Conservation (phyloP, 441 rosid species). For the Raphanus hybrid region DNA sequence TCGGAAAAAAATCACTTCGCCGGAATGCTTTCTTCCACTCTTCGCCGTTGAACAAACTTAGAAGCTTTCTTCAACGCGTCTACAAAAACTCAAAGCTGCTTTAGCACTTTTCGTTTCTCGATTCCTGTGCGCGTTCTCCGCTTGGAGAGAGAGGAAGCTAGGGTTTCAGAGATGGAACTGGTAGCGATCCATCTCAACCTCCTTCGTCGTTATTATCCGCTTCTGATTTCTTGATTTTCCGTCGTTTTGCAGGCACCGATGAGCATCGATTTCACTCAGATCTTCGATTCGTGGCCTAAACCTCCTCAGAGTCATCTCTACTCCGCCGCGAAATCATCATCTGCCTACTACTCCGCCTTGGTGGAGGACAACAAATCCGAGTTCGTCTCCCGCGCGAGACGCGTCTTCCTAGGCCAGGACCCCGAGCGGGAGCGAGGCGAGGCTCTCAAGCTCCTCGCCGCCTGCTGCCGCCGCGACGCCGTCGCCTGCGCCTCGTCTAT, state of each 20-base stretch:
- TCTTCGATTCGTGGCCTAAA: constrained; percentile 33
- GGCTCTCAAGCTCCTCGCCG: constrained; percentile 54
- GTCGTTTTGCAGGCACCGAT: neutral
- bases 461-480: constrained; percentile 68
- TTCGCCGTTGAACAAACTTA: neutral
- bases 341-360: neutral
- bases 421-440: constrained; percentile 37
- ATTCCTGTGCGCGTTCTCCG: no score
- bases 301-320: no score
- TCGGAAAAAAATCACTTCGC: neutral
- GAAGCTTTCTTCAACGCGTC: neutral
- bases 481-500: constrained; percentile 61
- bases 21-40: neutral
- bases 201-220: no score
- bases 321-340: constrained; percentile 18
- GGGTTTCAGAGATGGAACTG: no score
- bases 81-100: no score
- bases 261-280: constrained; percentile 36
- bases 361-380: constrained; percentile 57
- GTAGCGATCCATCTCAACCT: no score
- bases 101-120: no score
- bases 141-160: no score
- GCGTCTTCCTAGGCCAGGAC: constrained; percentile 30
- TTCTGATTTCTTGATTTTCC: no score
- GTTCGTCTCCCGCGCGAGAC: constrained; percentile 43